Base-by-base conservation (phyloP, 345 rosid genomes). In the Populus tremula region DNA sequence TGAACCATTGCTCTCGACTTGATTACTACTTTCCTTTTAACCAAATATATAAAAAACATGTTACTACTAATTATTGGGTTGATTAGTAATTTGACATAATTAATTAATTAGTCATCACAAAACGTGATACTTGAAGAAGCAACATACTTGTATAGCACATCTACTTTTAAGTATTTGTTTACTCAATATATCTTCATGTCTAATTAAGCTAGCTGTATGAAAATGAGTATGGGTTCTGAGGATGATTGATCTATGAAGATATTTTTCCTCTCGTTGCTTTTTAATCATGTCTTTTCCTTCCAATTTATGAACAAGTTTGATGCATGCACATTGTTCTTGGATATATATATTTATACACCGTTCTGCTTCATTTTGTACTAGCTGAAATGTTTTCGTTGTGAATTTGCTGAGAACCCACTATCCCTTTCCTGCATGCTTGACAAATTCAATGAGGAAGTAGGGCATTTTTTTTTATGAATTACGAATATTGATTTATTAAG, bases 1-100 rank as follows among this genome's bases (percentile, higher is more conserved):
- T 29, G 67, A 75, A 73, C 66, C 76, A 39, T 45, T 80, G 78
- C 45, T 76, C 65, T 61, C 62, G 67, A 64, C 67, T 69, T 27
- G 20, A 77, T 69, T 72, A 25, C 53, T 70, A 43, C 71, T 67
- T 69, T 70, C 71, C 39, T 33, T 77, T 67, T 20, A 38, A 38
- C 41, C 45, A 23, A 16, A 35, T 29, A 25, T 25, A 25, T 25
- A 63, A 43, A 35, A 36, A n/a, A 69, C 25, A 41, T 47, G 31
- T 45, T 64, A 64, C 75, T 23, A 4, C 64, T 59, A 59, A 23
- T 59, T 23, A 59, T 23, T 77, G 33, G 67, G 16, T 17, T 31
- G 69, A 33, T 77, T 70, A 47, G 67, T 61, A 50, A 13, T 17
- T 67, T 59, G 64, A 59, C 27, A 23, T 21, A 59, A 59, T 59